Evolutionary conservation across 2,329 filamentous ascomycete species (phyloP).

Genomic region (Pezicula rhizophila): DNA sequence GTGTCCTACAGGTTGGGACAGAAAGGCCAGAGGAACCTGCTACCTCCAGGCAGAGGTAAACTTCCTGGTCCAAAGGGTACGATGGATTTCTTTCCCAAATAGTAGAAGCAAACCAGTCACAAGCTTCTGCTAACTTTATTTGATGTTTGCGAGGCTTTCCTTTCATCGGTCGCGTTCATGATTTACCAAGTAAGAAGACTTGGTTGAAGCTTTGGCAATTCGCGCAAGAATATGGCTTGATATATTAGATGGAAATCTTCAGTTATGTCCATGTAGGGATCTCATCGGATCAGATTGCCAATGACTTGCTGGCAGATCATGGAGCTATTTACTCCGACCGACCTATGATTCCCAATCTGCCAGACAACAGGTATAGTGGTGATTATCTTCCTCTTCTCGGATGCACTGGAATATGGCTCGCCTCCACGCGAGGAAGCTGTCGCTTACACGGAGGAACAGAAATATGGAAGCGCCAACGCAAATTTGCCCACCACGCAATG

Average conservation of each 20-base stretch:
- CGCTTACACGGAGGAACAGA: slow-evolving; percentile 25
- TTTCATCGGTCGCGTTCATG: slow-evolving; percentile 39
- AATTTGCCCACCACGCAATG: slow-evolving; percentile 39
- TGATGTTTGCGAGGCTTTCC: slow-evolving; percentile 31
- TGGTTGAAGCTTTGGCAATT: slow-evolving; percentile 45
- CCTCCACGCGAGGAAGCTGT: background rate
- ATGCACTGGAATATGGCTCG: slow-evolving; percentile 29
- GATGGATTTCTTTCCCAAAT: no score
- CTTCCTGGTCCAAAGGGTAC: no score
- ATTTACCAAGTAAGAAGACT: slow-evolving; percentile 34
- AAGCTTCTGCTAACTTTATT: background rate
- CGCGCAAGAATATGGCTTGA: slow-evolving; percentile 39
- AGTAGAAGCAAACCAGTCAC: no score
- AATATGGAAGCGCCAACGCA: slow-evolving; percentile 43
- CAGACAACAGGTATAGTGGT: slow-evolving; percentile 40
- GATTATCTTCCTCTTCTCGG: slow-evolving; percentile 41
- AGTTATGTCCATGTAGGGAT: slow-evolving; percentile 43
- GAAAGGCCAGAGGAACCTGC: no score
- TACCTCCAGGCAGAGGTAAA: no score
- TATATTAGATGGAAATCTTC: slow-evolving; percentile 41
- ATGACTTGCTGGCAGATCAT: slow-evolving; percentile 37
- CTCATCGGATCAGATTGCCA: slow-evolving; percentile 38
- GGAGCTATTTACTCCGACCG: slow-evolving; percentile 41
- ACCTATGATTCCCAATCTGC: slow-evolving; percentile 39
- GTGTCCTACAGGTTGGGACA: no score